phyloP scores from a whole-genome alignment of 164 flowering plant genomes.

The Euptelea pleiosperma region DNA sequence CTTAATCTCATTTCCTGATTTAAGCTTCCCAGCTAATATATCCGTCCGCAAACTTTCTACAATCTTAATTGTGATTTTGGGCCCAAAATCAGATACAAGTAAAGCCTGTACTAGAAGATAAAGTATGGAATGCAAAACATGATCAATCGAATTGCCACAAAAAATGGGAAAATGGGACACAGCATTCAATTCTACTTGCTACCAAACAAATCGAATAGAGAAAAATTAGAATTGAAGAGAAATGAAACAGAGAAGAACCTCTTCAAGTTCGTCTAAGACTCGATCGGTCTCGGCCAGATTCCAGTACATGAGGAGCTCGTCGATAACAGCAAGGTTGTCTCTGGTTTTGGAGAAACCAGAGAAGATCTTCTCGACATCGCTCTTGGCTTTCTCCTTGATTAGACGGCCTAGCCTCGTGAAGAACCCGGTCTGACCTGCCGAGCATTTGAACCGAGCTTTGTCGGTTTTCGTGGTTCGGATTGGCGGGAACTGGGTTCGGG shows the following conservation, averaged over 20 bases:
- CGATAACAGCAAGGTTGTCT: slow-evolving; percentile 86
- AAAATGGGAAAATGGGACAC: background rate
- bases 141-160: background rate
- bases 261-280: slow-evolving; percentile 94
- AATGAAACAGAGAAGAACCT: slow-evolving; percentile 37
- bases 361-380: slow-evolving; percentile 83
- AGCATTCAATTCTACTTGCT: no score
- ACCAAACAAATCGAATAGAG: no score
- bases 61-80: slow-evolving; percentile 79
- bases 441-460: slow-evolving; percentile 52
- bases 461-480: slow-evolving; percentile 4
- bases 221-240: background rate
- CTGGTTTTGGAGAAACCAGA: slow-evolving; percentile 92
- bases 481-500: slow-evolving; percentile 11
- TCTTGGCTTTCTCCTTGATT: slow-evolving; percentile 89
- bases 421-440: slow-evolving; percentile 79
- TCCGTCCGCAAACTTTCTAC: slow-evolving; percentile 86
- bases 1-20: slow-evolving; percentile 93
- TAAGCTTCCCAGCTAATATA: slow-evolving; percentile 83
- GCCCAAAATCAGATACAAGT: slow-evolving; percentile 95
- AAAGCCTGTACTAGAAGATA: slow-evolving; percentile 49
- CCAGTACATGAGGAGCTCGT: slow-evolving; percentile 90
- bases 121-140: background rate
- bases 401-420: slow-evolving; percentile 80
- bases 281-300: slow-evolving; percentile 88